Evolutionary conservation across 192 early-diverging fungal genomes (phyloP).

Genomic region (Backusella psychrophila): DNA sequence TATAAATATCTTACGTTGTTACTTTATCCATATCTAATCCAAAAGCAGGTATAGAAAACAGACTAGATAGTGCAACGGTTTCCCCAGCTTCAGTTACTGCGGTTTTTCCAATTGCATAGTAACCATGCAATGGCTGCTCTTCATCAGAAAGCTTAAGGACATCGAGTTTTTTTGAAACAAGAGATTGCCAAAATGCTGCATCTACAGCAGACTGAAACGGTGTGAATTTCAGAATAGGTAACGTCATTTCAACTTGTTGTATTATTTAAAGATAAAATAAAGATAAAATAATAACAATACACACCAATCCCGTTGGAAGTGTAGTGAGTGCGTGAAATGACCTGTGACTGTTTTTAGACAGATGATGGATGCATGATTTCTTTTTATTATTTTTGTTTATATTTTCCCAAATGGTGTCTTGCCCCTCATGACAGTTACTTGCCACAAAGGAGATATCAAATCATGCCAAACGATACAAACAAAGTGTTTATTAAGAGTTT

Average conservation of each 20-base stretch:
- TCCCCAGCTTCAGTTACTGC: slow-evolving; percentile 20
- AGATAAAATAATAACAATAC: not conserved
- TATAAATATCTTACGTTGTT: slow-evolving; percentile 1
- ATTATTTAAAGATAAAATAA: not conserved
- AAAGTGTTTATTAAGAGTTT: slow-evolving; percentile 6
- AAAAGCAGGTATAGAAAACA: slow-evolving; percentile 57
- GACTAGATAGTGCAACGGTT: slow-evolving; percentile 51
- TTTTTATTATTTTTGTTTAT: not conserved
- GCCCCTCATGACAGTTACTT: not conserved
- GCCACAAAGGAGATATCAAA: not conserved
- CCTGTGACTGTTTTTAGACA: not conserved
- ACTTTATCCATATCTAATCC: slow-evolving; percentile 45
- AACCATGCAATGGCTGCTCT: slow-evolving; percentile 53
- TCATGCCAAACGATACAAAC: not conserved
- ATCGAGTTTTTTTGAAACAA: slow-evolving; percentile 84
- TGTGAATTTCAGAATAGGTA: slow-evolving; percentile 75
- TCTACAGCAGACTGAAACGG: slow-evolving; percentile 83
- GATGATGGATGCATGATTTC: not conserved
- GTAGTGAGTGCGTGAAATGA: not conserved
- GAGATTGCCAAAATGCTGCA: slow-evolving; percentile 87
- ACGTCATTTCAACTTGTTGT: not conserved
- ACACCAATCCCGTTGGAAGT: not conserved
- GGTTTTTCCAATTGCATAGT: slow-evolving; percentile 54
- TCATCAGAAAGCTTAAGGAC: slow-evolving; percentile 74
- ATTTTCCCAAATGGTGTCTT: not conserved